A percentile compares a stretch with the other conserved stretches of the same genome.
Conservation (phyloP, 2,329 filamentous ascomycete genomes). For the Microcyclosporella mali region DNA sequence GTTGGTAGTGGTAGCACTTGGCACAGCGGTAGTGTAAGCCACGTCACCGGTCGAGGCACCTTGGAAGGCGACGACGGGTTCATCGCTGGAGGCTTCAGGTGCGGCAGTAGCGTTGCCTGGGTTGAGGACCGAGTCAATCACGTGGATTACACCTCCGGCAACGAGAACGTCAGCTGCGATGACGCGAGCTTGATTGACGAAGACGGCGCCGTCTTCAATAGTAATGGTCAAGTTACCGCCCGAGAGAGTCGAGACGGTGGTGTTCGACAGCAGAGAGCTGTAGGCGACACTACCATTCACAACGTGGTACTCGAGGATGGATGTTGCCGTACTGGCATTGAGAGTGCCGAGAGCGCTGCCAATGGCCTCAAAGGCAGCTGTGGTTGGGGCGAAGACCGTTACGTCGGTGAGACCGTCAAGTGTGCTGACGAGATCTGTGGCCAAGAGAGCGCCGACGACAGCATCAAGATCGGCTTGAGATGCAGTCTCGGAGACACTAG, state of each 20-base stretch:
- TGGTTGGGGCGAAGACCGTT: constrained; percentile 60
- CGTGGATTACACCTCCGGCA: constrained; percentile 44
- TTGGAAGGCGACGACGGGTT: constrained; percentile 45
- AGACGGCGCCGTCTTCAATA: constrained; percentile 32
- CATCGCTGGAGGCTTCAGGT: constrained; percentile 39
- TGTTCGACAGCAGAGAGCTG: constrained; percentile 38
- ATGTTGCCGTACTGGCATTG: constrained; percentile 42
- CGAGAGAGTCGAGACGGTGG: constrained; percentile 31
- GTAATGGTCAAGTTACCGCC: constrained; percentile 38
- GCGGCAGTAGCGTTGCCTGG: constrained; percentile 42
- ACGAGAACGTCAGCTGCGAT: constrained; percentile 39
- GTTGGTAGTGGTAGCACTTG: constrained; percentile 33
- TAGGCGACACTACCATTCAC: constrained; percentile 52
- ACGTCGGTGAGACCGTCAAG: constrained; percentile 44
- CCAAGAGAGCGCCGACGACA: constrained; percentile 37
- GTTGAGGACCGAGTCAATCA: constrained; percentile 56
- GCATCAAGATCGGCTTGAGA: constrained; percentile 31
- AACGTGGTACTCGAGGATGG: constrained; percentile 60
- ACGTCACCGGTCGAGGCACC: constrained; percentile 45
- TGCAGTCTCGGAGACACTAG: constrained; percentile 18
- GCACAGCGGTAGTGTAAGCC: constrained; percentile 53
- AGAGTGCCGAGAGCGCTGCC: constrained; percentile 48
- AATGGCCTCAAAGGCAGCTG: constrained; percentile 54
- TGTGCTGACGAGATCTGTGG: constrained; percentile 35
- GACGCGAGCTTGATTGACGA: constrained; percentile 42